These are phyloP conservation scores for Zalerion maritima DNA, from an alignment of 495 filamentous ascomycete species.

Conservation along the genomic window DNA sequence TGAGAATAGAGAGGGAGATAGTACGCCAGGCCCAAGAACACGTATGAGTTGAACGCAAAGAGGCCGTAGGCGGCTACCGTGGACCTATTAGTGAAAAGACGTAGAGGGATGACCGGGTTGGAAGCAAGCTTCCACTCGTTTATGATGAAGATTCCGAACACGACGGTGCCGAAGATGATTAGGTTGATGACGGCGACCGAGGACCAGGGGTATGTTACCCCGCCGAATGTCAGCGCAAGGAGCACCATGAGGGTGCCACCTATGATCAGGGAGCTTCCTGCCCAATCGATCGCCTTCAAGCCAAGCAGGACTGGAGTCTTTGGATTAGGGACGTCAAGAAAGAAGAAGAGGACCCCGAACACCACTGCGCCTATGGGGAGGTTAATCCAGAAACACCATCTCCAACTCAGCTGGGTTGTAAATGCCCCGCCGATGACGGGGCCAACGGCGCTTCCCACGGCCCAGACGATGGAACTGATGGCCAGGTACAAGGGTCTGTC, in stretches of 20 bases:
- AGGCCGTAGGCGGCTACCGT: conserved; percentile 33
- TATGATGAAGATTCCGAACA: conserved; percentile 39
- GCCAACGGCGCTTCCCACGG: conserved; percentile 45
- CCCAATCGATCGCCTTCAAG: conserved; percentile 31
- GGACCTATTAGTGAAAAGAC: conserved; percentile 41
- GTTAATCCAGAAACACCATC: conserved; percentile 33
- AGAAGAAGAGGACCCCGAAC: conserved; percentile 40
- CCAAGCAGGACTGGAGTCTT: conserved; percentile 34
- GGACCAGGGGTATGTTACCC: conserved; percentile 46
- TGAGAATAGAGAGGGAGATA: conserved; percentile 50
- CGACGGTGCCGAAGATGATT: conserved; percentile 47
- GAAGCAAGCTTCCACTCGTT: conserved; percentile 49
- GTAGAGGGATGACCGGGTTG: conserved; percentile 52
- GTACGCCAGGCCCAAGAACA: conserved; percentile 20
- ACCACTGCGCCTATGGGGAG: conserved; percentile 36
- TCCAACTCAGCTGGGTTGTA: conserved; percentile 21
- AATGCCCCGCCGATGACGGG: conserved; percentile 4
- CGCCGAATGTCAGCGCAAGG: conserved; percentile 55
- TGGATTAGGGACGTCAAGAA: conserved; percentile 43
- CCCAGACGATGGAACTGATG: conserved; percentile 43
- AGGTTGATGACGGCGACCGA: conserved; percentile 54
- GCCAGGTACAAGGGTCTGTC: conserved; percentile 34
- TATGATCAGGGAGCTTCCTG: conserved; percentile 38
- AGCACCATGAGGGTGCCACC: conserved; percentile 53
- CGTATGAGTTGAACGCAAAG: conserved; percentile 34